A percentile compares a stretch with the other conserved stretches of the same genome.
phyloP scores from a whole-genome alignment of 176 grass and related monocot species.

The Musa itinerans region DNA sequence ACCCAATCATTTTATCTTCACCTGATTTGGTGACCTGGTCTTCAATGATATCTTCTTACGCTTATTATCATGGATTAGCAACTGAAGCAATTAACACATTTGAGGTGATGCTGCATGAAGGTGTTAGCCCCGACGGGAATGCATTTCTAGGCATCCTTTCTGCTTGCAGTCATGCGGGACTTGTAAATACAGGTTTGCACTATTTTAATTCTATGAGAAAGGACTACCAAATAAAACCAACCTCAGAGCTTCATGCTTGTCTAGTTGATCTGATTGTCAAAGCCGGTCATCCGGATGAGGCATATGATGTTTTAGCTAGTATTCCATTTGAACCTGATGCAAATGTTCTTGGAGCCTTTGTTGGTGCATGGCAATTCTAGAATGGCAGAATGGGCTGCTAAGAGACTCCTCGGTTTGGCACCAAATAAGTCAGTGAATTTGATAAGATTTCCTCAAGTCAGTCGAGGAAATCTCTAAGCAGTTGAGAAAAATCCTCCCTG shows the following conservation, averaged over 20 bases:
- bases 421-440: no score
- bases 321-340: no score
- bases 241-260: conserved; percentile 23
- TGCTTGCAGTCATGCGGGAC: conserved; percentile 66
- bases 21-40: conserved; percentile 71
- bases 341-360: no score
- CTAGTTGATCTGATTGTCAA: no score
- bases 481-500: no score
- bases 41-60: conserved; percentile 56
- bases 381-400: no score
- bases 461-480: no score
- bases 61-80: conserved; percentile 43
- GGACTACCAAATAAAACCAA: conserved; percentile 45
- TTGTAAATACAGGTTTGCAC: conserved; percentile 48
- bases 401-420: no score
- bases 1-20: conserved; percentile 25
- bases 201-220: conserved; percentile 59
- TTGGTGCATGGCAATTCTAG: no score
- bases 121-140: conserved; percentile 39
- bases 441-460: no score
- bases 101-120: conserved; percentile 53
- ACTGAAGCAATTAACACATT: conserved; percentile 36
- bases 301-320: no score
- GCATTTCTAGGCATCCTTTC: conserved; percentile 69
- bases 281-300: no score